Conservation (phyloP, 768 basidiomycete species). For the Boletus subparvulus region DNA sequence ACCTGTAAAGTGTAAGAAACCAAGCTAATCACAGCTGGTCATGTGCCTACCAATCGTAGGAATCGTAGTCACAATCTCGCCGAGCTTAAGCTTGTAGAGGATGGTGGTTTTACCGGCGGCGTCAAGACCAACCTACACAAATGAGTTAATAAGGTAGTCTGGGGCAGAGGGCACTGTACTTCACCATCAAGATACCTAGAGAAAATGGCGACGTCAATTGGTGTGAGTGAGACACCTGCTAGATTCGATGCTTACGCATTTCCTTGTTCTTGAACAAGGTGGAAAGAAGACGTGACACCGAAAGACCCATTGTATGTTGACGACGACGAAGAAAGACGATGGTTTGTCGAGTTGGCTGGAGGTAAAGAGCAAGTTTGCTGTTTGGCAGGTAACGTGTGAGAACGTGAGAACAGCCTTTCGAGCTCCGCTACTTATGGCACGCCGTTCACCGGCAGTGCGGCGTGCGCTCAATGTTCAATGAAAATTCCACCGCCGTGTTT, state of each 20-base stretch:
- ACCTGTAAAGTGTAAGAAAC: slow-evolving; percentile 50
- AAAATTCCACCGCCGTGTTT: not conserved
- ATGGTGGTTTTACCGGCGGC: slow-evolving; percentile 99
- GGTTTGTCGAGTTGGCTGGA: slow-evolving; percentile 27
- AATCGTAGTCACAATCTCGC: slow-evolving; percentile 99
- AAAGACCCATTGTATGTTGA: slow-evolving; percentile 66
- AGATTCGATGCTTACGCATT: slow-evolving; percentile 77
- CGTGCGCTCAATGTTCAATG: not conserved
- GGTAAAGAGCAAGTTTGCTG: slow-evolving; percentile 36
- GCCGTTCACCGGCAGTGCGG: not conserved
- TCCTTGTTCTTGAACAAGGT: slow-evolving; percentile 98
- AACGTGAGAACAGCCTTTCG: slow-evolving; percentile 32
- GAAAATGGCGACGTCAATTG: slow-evolving; percentile 27
- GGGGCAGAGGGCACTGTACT: slow-evolving; percentile 20
- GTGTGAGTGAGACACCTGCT: slow-evolving; percentile 19
- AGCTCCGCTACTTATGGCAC: slow-evolving; percentile 32
- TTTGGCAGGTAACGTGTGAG: slow-evolving; percentile 32
- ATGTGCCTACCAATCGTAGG: slow-evolving; percentile 90
- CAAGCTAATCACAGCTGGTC: not conserved
- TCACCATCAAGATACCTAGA: slow-evolving; percentile 94
- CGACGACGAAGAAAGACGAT: slow-evolving; percentile 28
- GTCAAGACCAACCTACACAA: slow-evolving; percentile 88
- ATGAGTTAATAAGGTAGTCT: slow-evolving; percentile 9
- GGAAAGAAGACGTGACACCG: slow-evolving; percentile 70
- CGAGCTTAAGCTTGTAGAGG: slow-evolving; percentile 98